These are phyloP conservation scores for Suillus occidentalis DNA, from an alignment of 768 basidiomycete genomes.

Conservation along the genomic window DNA sequence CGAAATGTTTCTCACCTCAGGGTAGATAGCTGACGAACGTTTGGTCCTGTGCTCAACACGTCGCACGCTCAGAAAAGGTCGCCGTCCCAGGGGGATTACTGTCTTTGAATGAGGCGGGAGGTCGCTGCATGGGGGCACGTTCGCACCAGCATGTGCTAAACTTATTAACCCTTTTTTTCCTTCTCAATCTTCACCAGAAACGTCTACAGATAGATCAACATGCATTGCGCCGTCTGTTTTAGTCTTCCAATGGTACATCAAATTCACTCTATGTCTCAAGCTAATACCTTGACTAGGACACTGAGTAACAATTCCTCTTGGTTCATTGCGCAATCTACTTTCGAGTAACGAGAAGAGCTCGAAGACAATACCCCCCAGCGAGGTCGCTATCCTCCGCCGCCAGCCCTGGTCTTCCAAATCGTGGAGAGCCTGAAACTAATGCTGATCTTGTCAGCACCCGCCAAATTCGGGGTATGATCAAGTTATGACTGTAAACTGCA, in stretches of 20 bases:
- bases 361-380: not conserved
- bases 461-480: not conserved
- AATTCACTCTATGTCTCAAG: not conserved
- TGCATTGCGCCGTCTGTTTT: not conserved
- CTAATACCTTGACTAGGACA: not conserved
- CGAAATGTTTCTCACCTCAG: conserved; percentile 7
- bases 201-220: not conserved
- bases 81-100: conserved; percentile 6
- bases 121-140: conserved; percentile 1
- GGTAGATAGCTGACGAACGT: conserved; percentile 7
- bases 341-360: not conserved
- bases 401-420: not conserved
- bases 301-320: not conserved
- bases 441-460: not conserved
- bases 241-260: not conserved
- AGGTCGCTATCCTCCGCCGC: not conserved
- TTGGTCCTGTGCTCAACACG: conserved; percentile 10
- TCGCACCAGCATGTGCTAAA: not conserved
- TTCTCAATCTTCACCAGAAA: not conserved
- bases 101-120: conserved; percentile 5
- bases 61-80: conserved; percentile 9
- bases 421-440: not conserved
- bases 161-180: not conserved
- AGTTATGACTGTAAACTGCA: not conserved
- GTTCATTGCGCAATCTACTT: not conserved